Evolutionary conservation across 371 early-diverging fungal genomes (phyloP).

Genomic region (Rhizopus delemar): DNA sequence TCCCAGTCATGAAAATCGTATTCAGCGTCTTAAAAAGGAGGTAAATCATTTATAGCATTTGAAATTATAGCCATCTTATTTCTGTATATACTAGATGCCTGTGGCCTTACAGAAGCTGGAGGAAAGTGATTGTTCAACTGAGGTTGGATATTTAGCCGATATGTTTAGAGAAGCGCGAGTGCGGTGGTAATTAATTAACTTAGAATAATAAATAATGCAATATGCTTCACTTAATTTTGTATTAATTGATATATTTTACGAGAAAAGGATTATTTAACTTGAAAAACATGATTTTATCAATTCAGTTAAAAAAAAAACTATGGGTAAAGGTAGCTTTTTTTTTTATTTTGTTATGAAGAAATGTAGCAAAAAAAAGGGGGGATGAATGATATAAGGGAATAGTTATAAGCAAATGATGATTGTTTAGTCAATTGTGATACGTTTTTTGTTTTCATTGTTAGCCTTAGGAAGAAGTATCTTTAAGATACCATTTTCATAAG

Average conservation of each 20-base stretch:
- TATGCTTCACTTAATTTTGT: no score
- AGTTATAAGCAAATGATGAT: no score
- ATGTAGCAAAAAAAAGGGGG: no score
- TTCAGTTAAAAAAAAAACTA: no score
- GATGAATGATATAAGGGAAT: no score
- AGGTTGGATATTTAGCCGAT: slow-evolving; percentile 33
- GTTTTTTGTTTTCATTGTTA: neutral
- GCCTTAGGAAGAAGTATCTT: slow-evolving; percentile 29
- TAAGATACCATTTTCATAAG: slow-evolving; percentile 29
- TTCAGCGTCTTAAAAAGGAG: slow-evolving; percentile 63
- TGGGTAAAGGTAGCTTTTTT: no score
- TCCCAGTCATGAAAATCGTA: slow-evolving; percentile 75
- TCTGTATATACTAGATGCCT: slow-evolving; percentile 24
- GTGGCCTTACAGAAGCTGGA: slow-evolving; percentile 34
- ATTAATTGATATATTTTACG: no score
- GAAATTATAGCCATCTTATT: neutral
- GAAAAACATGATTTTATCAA: no score
- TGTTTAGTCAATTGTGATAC: neutral
- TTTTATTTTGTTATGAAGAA: no score
- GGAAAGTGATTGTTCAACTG: slow-evolving; percentile 42
- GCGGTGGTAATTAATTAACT: slow-evolving; percentile 28
- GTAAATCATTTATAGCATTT: slow-evolving; percentile 16
- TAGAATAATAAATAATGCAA: no score
- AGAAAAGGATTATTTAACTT: no score
- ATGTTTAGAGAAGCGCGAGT: slow-evolving; percentile 35